Evolutionary conservation across 495 filamentous ascomycete species (phyloP), one percentile per base, ranked within the genome.

Genomic region (Penicillium parvum): DNA sequence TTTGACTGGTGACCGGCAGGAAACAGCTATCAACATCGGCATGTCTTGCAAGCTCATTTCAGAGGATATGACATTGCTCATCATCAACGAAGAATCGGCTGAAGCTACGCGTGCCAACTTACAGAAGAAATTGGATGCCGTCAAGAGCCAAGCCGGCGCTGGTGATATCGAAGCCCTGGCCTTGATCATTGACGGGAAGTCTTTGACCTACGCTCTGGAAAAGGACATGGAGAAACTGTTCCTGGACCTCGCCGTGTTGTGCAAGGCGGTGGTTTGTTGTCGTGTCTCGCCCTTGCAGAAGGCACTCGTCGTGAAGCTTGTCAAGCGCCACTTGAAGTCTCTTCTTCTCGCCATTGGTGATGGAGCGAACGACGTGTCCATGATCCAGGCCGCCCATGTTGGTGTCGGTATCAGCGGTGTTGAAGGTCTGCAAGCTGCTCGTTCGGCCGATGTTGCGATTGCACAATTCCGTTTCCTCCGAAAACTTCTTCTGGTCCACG

Each of bases 1-100:
- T 15, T 67, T 99, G 61, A 99, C 94, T 27, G 94, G 94, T 55
- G 94, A 99, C 72, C 77, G 94, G 56, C 94, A 99, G 61, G 94
- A 99, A 61, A 99, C 94, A 34, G 94, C 94, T 36, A 99, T 99
- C 71, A 99, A 99, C 58, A 99, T 99, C 55, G 94, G 94, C 43
- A 99, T 99, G 94, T 95, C 88, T 56, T 99, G 94, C 67, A 97
- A 96, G 70, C 76, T 99, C 17, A 89, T 99, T 32, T 95, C 89
- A 34, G 94, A 99, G 63, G 94, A 99, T 49, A 99, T 99, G 94
- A 95, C 90, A 43, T 74, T 99, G 9, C 72, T 99, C 38, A 95
- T 99, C 58, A 75, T 99, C 55, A 99, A 99, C 53, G 91, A 99
- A 58, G 90, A 96, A 38, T 77, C 58, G 20, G 68, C 86, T 7